Base-by-base conservation (phyloP, 2,329 filamentous ascomycete species). In the Bipolaris victoriae region DNA sequence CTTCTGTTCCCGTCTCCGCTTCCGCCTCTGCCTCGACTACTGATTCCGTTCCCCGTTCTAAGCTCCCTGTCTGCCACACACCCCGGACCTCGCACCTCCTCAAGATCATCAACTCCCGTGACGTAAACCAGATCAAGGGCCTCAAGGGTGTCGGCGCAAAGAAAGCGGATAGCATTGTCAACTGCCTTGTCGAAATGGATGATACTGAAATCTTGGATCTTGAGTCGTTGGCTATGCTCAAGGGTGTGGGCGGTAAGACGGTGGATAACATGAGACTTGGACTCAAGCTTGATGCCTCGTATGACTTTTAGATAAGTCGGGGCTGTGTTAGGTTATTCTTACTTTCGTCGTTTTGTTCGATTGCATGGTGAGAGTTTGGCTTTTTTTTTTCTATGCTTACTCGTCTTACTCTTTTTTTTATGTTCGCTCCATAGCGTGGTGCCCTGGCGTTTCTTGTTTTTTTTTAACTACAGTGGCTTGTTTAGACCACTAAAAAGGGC, bases 81-180 rank as follows among this genome's bases (percentile, higher is more conserved):
- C 87, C 87, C 1, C 82, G 86, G 3, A 88, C 88, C 6, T 81
- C 81, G 60, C 83, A 84, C 57, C 77, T 92, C 2, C 81, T 92
- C 2, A 80, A 84, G 45, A 88, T 92, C 66, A 85, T 92, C 76
- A 92, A 92, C 78, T 90, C 88, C 18, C 83, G 88, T 47, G 87
- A 92, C 59, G 76, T 89, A 16, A 78, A 78, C 13, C 81, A 84
- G 69, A 92, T 92, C 74, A 84, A 84, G 67, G 78, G 84, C 3
- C 80, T 92, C 1, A 86, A 86, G 37, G 90, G 90, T 1, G 87
- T 92, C 10, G 90, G 90, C 0, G 81, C 86, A 1, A 92, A 91
- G 78, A 90, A 88, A 73, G 90, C 90, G 2, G 80, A 82, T 56
- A 77, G 76, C 10, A 83, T 83, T 36, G 81, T 83, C 1, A 79